Percentiles rank a stretch among this genome's conserved stretches.
phyloP scores from a whole-genome alignment of 2,329 filamentous ascomycete species.

The Thielaviopsis ethacetica region DNA sequence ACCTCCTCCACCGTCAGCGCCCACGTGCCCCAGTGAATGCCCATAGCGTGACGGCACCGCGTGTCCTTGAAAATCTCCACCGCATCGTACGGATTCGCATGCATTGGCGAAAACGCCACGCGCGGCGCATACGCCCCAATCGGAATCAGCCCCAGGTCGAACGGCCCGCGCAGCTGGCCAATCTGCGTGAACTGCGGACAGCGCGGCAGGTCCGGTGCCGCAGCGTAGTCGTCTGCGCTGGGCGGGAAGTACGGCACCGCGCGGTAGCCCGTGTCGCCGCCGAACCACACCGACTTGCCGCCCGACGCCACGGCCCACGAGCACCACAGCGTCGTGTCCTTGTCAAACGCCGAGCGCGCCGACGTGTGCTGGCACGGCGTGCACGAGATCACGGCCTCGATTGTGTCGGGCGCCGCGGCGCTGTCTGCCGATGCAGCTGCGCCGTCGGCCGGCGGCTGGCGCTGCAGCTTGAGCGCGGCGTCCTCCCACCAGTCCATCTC shows the following conservation, averaged over 20 bases:
- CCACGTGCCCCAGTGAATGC: slow-evolving; percentile 90
- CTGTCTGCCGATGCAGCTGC: slow-evolving; percentile 16
- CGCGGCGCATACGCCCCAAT: slow-evolving; percentile 78
- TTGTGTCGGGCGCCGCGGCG: slow-evolving; percentile 26
- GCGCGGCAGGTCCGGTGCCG: slow-evolving; percentile 48
- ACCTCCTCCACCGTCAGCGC: slow-evolving; percentile 73
- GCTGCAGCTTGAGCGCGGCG: slow-evolving; percentile 46
- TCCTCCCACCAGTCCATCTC: slow-evolving; percentile 96
- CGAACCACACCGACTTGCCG: slow-evolving; percentile 71
- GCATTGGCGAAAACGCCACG: slow-evolving; percentile 59
- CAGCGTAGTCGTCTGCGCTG: slow-evolving; percentile 52
- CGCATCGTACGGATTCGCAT: slow-evolving; percentile 72
- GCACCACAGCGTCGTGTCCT: slow-evolving; percentile 65
- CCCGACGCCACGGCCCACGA: slow-evolving; percentile 68
- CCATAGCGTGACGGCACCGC: slow-evolving; percentile 59
- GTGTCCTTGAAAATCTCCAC: slow-evolving; percentile 85
- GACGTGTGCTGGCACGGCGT: slow-evolving; percentile 75
- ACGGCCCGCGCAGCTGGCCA: slow-evolving; percentile 63
- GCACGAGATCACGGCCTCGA: slow-evolving; percentile 58
- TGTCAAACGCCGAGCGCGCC: slow-evolving; percentile 52
- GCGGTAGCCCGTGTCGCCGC: slow-evolving; percentile 81
- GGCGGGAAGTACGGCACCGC: slow-evolving; percentile 49
- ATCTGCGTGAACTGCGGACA: slow-evolving; percentile 81
- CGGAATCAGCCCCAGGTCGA: slow-evolving; percentile 81
- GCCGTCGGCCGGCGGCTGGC: slow-evolving; percentile 15